Evolutionary conservation across 2,329 filamentous ascomycete genomes (phyloP), one percentile per base, ranked within the genome.

Genomic region (Ramichloridium luteum): DNA sequence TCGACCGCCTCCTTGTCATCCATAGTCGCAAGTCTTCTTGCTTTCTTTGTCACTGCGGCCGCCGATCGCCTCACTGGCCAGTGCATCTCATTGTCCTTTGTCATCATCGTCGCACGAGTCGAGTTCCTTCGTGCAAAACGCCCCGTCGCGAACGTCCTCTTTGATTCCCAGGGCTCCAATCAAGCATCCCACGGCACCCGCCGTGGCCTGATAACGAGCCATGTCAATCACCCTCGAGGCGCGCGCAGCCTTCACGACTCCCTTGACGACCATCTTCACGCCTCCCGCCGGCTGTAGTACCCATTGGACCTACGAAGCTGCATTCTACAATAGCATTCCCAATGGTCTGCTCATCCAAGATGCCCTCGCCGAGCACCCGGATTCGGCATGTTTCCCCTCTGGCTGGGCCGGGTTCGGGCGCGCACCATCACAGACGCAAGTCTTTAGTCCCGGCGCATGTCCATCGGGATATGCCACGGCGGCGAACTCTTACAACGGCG

Each of bases 401-500:
- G 33, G 32, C 5, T 47, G 41, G 15, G 15, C 18, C 4, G 32
- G 41, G 5, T 35, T 33, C 22, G 48, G 41, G 10, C 33, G 44
- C 36, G 23, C 25, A 6, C 17, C 33, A 18, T 30, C 30, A 6
- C 18, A 28, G 3, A 23, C 36, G 3, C 30, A 40, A 10, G 30
- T 41, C 2, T 51, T 38, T 30, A 49, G 45, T 16, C 48, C 48
- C 9, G 48, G 47, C 6, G 45, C 28, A 26, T 51, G 48, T 32
- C 48, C 48, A 10, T 16, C n/a, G 2, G 46, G 47, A 17, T 49
- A 51, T 32, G 44, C 41, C 10, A 43, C 48, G 3, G 45, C 45
- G 8, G 35, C 34, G 14, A 30, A 49, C 13, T 29, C 29, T 10
- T 31, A 45, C 12, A 32, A 41, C 4, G 35, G 26, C 6, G 29